Percentiles rank a stretch among this genome's conserved stretches.
These are phyloP conservation scores for Hylodesmum podocarpum DNA, from an alignment of 306 rosid genomes.

Conservation along the genomic window DNA sequence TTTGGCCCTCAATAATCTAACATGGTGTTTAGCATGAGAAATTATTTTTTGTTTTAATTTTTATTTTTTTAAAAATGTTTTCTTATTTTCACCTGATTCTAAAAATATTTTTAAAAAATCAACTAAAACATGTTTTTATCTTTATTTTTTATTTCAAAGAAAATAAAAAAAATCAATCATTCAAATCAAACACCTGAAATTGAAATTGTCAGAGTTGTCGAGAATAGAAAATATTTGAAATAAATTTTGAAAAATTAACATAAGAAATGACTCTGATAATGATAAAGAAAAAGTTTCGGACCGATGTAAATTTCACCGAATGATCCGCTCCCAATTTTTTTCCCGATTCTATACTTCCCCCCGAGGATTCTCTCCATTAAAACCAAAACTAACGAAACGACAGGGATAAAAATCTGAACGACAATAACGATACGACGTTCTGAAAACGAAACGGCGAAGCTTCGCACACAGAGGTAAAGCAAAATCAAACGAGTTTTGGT, in stretches of 20 bases:
- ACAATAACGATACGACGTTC: background rate
- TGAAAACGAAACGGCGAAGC: background rate
- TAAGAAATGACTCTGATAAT: background rate
- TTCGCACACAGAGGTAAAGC: background rate
- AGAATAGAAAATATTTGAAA: no score
- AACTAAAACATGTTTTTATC: no score
- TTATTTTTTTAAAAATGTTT: no score
- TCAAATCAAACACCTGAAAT: no score
- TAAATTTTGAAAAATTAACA: background rate
- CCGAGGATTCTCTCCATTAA: conserved; percentile 60
- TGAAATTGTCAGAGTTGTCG: no score
- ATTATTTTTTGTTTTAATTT: no score
- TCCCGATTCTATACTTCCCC: conserved; percentile 58
- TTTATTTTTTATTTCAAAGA: no score
- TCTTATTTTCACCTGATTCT: no score
- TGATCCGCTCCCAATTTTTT: conserved; percentile 73
- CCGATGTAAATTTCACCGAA: conserved; percentile 75
- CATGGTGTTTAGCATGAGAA: no score
- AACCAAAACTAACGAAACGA: background rate
- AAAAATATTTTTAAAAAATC: no score
- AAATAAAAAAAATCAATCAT: no score
- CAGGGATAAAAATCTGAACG: background rate
- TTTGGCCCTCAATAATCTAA: background rate
- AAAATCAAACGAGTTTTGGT: background rate
- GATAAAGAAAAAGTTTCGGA: background rate